Conservation (phyloP, 106 monocot genomes). For the Cymbidium sinense region DNA sequence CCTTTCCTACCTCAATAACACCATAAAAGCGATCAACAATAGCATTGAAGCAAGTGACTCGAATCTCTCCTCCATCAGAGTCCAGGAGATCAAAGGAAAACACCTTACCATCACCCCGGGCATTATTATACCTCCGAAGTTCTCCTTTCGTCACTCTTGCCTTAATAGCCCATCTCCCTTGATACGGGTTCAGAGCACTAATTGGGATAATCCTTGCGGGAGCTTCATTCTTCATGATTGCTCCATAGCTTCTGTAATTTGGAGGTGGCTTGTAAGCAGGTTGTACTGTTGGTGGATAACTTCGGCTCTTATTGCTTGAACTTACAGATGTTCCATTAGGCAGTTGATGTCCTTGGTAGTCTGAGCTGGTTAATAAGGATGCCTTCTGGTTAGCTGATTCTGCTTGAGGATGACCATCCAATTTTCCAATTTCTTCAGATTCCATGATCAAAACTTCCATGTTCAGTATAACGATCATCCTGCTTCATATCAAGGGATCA, state of each 20-base stretch:
- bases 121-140: constrained; percentile 73
- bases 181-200: constrained; percentile 83
- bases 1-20: constrained; percentile 70
- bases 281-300: constrained; percentile 56
- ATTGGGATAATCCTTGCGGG: constrained; percentile 84
- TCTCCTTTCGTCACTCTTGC: constrained; percentile 90
- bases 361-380: constrained; percentile 13
- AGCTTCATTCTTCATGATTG: constrained; percentile 84
- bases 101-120: constrained; percentile 94
- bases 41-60: constrained; percentile 87
- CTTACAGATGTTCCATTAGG: constrained; percentile 20
- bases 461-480: constrained; percentile 85
- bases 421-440: constrained; percentile 54
- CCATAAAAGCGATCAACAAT: constrained; percentile 76
- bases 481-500: constrained; percentile 22
- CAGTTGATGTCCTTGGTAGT: not conserved
- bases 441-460: constrained; percentile 58
- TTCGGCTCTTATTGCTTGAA: constrained; percentile 16
- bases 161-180: constrained; percentile 90
- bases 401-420: constrained; percentile 13
- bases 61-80: constrained; percentile 90
- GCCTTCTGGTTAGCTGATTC: constrained; percentile 10
- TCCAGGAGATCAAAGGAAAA: constrained; percentile 99
- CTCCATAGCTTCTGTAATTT: constrained; percentile 57
- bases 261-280: constrained; percentile 86